Base-by-base conservation (phyloP, 306 rosid genomes). In the Dryas drummondii region DNA sequence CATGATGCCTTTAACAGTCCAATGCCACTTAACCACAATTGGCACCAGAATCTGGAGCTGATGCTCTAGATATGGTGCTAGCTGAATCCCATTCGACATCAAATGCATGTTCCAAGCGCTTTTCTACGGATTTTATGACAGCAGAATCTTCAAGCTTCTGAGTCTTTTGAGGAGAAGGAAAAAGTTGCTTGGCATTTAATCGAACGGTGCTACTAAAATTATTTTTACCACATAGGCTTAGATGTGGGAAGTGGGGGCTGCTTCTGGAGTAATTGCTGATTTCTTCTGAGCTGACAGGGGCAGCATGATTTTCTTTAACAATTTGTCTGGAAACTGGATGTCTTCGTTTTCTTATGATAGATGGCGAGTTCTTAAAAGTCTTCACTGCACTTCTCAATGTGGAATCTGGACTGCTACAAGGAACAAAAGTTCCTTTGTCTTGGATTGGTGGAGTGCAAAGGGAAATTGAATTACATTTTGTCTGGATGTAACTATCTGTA, bases 261-360 rank as follows among this genome's bases (percentile, higher is more conserved):
- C 41, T 63, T 14, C 26, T 63, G 3, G 26, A 62, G 67, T 14
- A 4, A 14, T 37, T 62, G 67, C 26, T 47, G 5, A 22, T 50
- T 73, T 66, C 49, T 44, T 59, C 6, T 15, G 54, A 69, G 62
- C 16, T 13, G 1, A 22, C 9, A 40, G 3, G n/a, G 19, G n/a
- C 56, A 32, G 44, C 19, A 8, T 9, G 59, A 9, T 73, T 54
- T 54, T 2, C 60, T 27, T 67, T 27, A 50, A 57, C 40, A 40
- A 19, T 1, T 27, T 55, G 58, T 70, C 15, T 19, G 40, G 69
- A 62, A 6, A 17, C 27, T 40, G 22, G 45, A 50, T 26, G 59
- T 4, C 44, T 60, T 49, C 78, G 72, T 80, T 66, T 83, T 69
- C 82, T 72, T 48, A 83, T 69, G 74, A 80, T 84, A 48, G 88